phyloP scores from a whole-genome alignment of 768 basidiomycete genomes.

The Lentinula aciculospora region DNA sequence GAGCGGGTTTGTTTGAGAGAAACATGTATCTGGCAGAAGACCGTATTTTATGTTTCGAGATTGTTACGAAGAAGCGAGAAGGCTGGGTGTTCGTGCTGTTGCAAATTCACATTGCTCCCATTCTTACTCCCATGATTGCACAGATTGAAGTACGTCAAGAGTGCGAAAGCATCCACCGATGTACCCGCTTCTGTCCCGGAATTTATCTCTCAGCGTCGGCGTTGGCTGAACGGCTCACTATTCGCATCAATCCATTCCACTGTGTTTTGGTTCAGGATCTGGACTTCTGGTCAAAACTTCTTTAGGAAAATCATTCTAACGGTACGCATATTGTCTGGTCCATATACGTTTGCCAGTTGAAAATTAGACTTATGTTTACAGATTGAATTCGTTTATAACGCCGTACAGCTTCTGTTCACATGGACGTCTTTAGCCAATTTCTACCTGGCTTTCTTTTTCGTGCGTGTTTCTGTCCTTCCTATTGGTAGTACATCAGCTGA shows the following conservation, averaged over 20 bases:
- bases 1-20: constrained; percentile 75
- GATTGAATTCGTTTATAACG: constrained; percentile 91
- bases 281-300: constrained; percentile 86
- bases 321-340: constrained; percentile 28
- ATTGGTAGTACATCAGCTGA: constrained; percentile 7
- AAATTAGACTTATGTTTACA: constrained; percentile 21
- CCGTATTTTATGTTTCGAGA: constrained; percentile 90
- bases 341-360: not conserved
- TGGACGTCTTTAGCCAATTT: constrained; percentile 95
- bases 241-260: constrained; percentile 94
- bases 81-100: constrained; percentile 62
- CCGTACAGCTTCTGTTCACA: constrained; percentile 82
- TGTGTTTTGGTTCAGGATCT: constrained; percentile 82
- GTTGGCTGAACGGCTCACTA: constrained; percentile 86
- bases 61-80: constrained; percentile 84
- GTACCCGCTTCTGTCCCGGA: constrained; percentile 86
- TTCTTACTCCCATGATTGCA: not conserved
- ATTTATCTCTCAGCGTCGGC: constrained; percentile 90
- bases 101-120: not conserved
- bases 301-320: constrained; percentile 76
- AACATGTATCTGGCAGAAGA: constrained; percentile 93
- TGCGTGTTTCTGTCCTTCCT: constrained; percentile 31
- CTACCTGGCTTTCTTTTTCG: constrained; percentile 92
- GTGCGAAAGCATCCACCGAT: constrained; percentile 93
- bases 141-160: constrained; percentile 86